phyloP scores from a whole-genome alignment of 139 green algal genomes.

The Dunaliella primolecta region DNA sequence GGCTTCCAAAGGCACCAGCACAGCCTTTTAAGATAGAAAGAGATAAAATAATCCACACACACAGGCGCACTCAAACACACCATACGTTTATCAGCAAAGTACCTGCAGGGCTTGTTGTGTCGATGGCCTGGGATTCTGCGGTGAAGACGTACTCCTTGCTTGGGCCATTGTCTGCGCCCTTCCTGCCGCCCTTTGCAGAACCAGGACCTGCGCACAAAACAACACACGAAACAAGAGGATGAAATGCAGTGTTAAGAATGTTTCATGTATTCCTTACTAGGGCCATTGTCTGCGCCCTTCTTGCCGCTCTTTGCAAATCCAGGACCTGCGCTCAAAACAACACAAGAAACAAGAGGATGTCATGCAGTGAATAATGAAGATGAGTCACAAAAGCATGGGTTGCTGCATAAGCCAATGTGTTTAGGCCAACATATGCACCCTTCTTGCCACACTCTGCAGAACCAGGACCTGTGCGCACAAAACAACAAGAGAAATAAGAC shows the following conservation, averaged over 20 bases:
- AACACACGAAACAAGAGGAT: neutral
- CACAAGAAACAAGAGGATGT: neutral
- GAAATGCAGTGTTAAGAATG: neutral
- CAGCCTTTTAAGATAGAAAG: too few relatives aligned
- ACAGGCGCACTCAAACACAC: too few relatives aligned
- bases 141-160: slow-evolving; percentile 26
- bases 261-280: neutral
- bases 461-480: neutral
- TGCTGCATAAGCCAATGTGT: too few relatives aligned
- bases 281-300: neutral
- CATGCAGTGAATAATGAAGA: neutral
- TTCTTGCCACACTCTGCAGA: slow-evolving; percentile 7
- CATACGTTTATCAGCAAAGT: too few relatives aligned
- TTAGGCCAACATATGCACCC: neutral
- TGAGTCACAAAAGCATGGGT: neutral
- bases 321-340: neutral
- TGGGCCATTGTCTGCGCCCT: neutral
- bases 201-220: neutral
- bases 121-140: slow-evolving; percentile 28
- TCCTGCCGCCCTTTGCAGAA: slow-evolving; percentile 1
- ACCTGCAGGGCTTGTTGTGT: slow-evolving; percentile 33
- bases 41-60: too few relatives aligned
- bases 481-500: neutral
- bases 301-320: neutral
- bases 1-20: too few relatives aligned